Conservation (phyloP, 345 rosid species). For the Dipteronia sinensis region DNA sequence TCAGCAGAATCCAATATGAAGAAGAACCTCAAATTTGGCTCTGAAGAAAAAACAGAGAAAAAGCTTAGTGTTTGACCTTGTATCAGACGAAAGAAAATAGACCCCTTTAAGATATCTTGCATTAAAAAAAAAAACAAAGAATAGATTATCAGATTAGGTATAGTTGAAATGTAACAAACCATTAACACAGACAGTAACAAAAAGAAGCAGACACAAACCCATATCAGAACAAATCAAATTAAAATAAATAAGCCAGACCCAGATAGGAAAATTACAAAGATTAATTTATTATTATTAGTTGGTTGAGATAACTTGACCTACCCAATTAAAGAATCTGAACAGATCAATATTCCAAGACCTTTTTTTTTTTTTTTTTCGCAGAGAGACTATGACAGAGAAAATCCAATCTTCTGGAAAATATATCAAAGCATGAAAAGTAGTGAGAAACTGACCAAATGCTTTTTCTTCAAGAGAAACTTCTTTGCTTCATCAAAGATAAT, state of each 20-base stretch:
- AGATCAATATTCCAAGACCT: conserved; percentile 15
- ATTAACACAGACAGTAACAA: conserved; percentile 22
- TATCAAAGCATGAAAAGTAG: background rate
- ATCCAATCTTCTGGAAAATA: conserved; percentile 28
- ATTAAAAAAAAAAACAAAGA: background rate
- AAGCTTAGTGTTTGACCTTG: conserved; percentile 29
- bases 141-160: conserved; percentile 36
- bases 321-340: conserved; percentile 28
- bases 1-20: conserved; percentile 23
- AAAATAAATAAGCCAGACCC: conserved; percentile 16
- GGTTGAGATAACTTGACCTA: conserved; percentile 15
- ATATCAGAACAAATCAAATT: background rate
- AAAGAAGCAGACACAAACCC: conserved; percentile 12
- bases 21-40: conserved; percentile 22
- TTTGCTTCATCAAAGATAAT: conserved; percentile 1
- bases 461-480: conserved; percentile 23
- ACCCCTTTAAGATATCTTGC: background rate
- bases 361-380: background rate
- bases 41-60: conserved; percentile 22
- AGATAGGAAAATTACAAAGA: conserved; percentile 13
- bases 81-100: conserved; percentile 14
- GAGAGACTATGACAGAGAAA: conserved; percentile 7
- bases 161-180: conserved; percentile 32
- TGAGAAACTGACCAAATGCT: conserved; percentile 27
- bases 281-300: background rate